A percentile compares a stretch with the other conserved stretches of the same genome.
Evolutionary conservation across 805 yeast species (phyloP).

Genomic region (Cyberlindnera petersonii): DNA sequence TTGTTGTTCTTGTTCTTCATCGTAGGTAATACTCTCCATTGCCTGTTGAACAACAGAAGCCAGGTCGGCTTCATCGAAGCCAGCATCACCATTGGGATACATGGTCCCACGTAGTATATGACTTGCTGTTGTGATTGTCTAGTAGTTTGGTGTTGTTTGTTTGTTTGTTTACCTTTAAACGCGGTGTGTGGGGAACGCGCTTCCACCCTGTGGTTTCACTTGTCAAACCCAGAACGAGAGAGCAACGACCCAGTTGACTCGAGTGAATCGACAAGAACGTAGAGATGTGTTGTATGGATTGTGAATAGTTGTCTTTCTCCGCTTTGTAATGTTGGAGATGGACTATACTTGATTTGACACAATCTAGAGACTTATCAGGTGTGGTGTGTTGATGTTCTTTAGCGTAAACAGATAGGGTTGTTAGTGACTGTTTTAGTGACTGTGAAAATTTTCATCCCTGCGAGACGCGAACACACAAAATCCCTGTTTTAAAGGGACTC

Average conservation of each 20-base stretch:
- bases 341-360: too few species aligned
- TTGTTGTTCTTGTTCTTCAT: slow-evolving; percentile 3
- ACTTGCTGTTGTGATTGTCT: neutral
- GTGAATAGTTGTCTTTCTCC: neutral
- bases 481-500: slow-evolving; percentile 3
- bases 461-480: slow-evolving; percentile 1
- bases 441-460: slow-evolving; percentile 28
- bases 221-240: neutral
- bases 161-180: slow-evolving; percentile 15
- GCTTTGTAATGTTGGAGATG: too few species aligned
- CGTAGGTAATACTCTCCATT: slow-evolving; percentile 26
- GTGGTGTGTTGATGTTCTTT: slow-evolving; percentile 23
- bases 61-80: slow-evolving; percentile 30
- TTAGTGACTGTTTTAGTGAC: slow-evolving; percentile 30
- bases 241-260: neutral
- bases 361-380: slow-evolving; percentile 5
- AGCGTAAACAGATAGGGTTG: slow-evolving; percentile 15
- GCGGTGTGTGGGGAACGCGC: slow-evolving; percentile 9
- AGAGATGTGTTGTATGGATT: neutral
- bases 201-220: neutral
- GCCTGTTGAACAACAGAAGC: slow-evolving; percentile 40
- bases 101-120: neutral
- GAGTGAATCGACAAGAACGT: neutral
- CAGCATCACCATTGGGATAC: slow-evolving; percentile 6
- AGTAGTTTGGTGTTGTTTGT: neutral